phyloP scores from a whole-genome alignment of 1,139 yeast species.

The Taiozyma onychis region DNA sequence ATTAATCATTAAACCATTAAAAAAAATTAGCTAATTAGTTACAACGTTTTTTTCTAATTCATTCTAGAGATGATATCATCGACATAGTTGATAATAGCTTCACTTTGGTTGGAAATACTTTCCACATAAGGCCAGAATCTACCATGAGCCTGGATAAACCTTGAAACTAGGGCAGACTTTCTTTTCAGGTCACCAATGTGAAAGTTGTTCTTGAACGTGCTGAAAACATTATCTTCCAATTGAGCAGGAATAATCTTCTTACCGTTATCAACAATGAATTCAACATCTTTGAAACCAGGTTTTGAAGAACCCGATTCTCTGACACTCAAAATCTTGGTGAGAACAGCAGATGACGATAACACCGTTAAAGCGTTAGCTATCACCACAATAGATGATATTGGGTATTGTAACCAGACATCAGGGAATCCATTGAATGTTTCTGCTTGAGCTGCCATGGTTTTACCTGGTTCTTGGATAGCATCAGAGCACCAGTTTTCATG shows the following conservation, averaged over 20 bases:
- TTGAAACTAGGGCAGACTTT: slow-evolving; percentile 17
- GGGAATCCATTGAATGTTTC: slow-evolving; percentile 21
- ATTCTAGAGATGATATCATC: slow-evolving; percentile 14
- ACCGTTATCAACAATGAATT: slow-evolving; percentile 10
- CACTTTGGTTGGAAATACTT: slow-evolving; percentile 17
- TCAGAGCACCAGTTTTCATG: slow-evolving; percentile 27
- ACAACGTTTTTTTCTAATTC: background rate
- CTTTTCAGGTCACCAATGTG: slow-evolving; percentile 12
- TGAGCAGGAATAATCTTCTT: slow-evolving; percentile 9
- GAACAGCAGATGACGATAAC: slow-evolving; percentile 17
- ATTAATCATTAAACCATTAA: background rate
- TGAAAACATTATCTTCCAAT: slow-evolving; percentile 6
- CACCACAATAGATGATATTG: slow-evolving; percentile 26
- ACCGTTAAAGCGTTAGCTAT: slow-evolving; percentile 24
- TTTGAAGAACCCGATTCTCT: slow-evolving; percentile 5
- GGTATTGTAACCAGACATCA: slow-evolving; percentile 41
- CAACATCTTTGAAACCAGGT: slow-evolving; percentile 9
- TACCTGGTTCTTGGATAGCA: slow-evolving; percentile 21
- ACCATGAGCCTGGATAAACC: slow-evolving; percentile 21
- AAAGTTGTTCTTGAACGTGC: slow-evolving; percentile 9
- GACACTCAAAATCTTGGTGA: slow-evolving; percentile 14
- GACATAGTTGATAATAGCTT: slow-evolving; percentile 21
- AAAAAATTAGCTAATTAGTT: background rate
- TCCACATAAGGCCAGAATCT: slow-evolving; percentile 24
- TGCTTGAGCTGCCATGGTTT: slow-evolving; percentile 18